A percentile compares a stretch with the other conserved stretches of the same genome.
These are phyloP conservation scores for Nemania diffusa DNA, from an alignment of 2,329 filamentous ascomycete genomes.

Conservation along the genomic window DNA sequence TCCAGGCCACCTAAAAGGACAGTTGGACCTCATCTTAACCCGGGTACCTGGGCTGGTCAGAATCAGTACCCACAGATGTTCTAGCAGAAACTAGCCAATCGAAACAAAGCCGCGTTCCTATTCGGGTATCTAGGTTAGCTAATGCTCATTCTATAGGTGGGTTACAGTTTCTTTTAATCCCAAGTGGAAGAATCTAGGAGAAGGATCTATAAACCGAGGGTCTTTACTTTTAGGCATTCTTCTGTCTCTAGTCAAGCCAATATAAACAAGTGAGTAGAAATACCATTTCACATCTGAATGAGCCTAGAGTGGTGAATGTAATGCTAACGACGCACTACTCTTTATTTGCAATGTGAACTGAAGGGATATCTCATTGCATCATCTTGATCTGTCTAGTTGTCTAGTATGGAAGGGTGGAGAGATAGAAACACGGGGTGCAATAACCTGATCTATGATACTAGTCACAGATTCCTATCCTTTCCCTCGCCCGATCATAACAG, in stretches of 20 bases:
- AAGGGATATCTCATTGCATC: not conserved
- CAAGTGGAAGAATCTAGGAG: not conserved
- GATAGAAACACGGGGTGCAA: slow-evolving; percentile 19
- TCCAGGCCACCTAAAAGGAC: not conserved
- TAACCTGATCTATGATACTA: not conserved
- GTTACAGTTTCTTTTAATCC: not conserved
- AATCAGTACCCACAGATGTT: not conserved
- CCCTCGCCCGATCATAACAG: slow-evolving; percentile 26
- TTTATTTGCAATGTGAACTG: not conserved
- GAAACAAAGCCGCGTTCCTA: slow-evolving; percentile 8
- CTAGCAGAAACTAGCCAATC: slow-evolving; percentile 12
- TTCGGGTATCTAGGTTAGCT: slow-evolving; percentile 6
- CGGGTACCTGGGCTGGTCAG: not conserved
- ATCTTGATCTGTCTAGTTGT: not conserved
- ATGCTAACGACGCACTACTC: not conserved
- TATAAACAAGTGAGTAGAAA: not conserved
- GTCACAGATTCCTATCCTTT: slow-evolving; percentile 25
- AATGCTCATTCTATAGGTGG: not conserved
- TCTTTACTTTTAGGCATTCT: not conserved
- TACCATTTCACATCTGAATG: not conserved
- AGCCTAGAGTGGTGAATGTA: not conserved
- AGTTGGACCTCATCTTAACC: not conserved
- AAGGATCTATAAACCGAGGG: not conserved
- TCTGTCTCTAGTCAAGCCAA: not conserved
- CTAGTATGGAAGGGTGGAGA: slow-evolving; percentile 16